Evolutionary conservation across 805 yeast species (phyloP), one percentile per base, ranked within the genome.

Genomic region (Komagataella mondaviorum): DNA sequence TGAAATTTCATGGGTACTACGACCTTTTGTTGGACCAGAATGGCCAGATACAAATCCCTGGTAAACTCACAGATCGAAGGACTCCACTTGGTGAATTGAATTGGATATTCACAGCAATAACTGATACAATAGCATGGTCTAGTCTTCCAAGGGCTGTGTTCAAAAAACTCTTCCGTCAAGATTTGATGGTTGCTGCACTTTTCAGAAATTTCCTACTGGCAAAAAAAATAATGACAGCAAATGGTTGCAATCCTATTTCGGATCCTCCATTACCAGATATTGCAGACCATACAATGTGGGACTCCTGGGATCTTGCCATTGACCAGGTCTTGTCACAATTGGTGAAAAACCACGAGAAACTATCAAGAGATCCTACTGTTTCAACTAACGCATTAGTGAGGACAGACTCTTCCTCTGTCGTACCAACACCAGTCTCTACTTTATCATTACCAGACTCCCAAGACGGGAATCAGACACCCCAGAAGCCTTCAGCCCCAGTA

Each of bases 101-200:
- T 64, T 93, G 98, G 97, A 91, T 93, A 39, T 93, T 91, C 67
- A 93, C 97, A 1, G 97, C 99, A 2, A 88, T 93, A 45, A 91
- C 98, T 3, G 99, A 93, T 65, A 91, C 98, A 0, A 91, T 93
- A 50, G 99, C 99, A 1, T 93, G 98, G 97, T 88, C 96, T 0
- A 79, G 90, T 2, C 68, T 93, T 44, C 88, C 95, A 3, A 73
- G 96, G 54, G 88, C 95, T 0, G 68, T 93, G 30, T 93, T 93
- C 71, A 91, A 90, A 61, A 77, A 90, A 54, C 71, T 93, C 6
- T 93, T 93, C 61, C 78, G 99, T 63, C 99, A 91, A 64, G 99
- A 93, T 64, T 71, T 91, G 58, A 90, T 93, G 83, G 96, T 93
- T 7, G 97, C 98, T 2, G 97, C 97, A 0, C 70, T 93, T 55